These are phyloP conservation scores for Corymbia citriodora DNA, from an alignment of 441 rosid species.

Conservation along the genomic window DNA sequence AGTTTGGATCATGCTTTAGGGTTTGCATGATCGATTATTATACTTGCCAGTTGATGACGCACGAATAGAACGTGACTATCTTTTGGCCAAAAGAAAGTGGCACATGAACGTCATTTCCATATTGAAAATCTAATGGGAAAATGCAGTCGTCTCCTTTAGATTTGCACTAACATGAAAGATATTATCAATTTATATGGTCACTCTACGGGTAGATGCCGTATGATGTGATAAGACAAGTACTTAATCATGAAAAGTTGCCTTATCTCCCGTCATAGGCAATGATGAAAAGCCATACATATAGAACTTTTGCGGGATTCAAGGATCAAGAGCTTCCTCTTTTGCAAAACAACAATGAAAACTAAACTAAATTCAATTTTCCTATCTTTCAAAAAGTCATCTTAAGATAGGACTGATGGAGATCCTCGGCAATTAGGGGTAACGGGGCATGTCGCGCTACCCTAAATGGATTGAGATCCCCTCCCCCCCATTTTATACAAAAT, in stretches of 20 bases:
- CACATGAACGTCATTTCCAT: not conserved
- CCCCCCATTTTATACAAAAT: not conserved
- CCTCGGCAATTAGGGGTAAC: not conserved
- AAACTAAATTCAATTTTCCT: not conserved
- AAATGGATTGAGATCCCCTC: not conserved
- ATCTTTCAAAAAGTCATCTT: not conserved
- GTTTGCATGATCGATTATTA: not conserved
- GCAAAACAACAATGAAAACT: not conserved
- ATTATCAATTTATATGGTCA: not conserved
- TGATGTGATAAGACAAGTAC: not conserved
- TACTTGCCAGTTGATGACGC: not conserved
- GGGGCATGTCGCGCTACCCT: not conserved
- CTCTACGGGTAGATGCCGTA: not conserved
- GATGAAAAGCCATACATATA: not conserved
- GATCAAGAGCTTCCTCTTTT: not conserved
- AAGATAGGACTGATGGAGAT: not conserved
- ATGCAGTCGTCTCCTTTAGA: not conserved
- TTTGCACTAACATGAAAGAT: not conserved
- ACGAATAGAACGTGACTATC: not conserved
- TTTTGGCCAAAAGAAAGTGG: not conserved
- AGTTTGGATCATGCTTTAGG: not conserved
- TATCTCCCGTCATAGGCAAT: not conserved
- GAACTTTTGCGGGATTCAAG: not conserved
- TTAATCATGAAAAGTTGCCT: not conserved
- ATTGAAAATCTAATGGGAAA: not conserved